A percentile compares a stretch with the other conserved stretches of the same genome.
These are phyloP conservation scores for Beauveria rudraprayagi DNA, from an alignment of 2,329 filamentous ascomycete species.

Conservation along the genomic window DNA sequence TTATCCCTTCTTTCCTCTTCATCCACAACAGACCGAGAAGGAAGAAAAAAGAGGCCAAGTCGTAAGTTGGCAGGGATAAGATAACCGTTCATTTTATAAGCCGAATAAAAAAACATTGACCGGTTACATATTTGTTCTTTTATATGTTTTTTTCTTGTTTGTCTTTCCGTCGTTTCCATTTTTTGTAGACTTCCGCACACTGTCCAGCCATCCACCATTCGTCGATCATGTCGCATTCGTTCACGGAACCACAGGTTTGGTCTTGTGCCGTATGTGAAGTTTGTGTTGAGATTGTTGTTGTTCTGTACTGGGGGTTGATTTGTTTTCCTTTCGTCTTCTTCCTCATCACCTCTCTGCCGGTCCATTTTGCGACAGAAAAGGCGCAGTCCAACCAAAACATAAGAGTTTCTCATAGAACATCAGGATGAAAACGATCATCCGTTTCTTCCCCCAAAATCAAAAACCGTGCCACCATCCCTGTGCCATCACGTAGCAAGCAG, in stretches of 20 bases:
- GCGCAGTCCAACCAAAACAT: not conserved
- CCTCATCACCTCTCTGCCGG: not conserved
- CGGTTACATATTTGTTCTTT: slow-evolving; percentile 10
- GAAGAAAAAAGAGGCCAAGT: not conserved
- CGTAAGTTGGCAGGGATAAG: slow-evolving; percentile 3
- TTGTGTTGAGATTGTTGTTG: slow-evolving; percentile 10
- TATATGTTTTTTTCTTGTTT: slow-evolving; percentile 8
- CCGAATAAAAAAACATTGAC: slow-evolving; percentile 9
- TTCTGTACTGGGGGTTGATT: slow-evolving; percentile 10
- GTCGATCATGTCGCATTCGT: not conserved
- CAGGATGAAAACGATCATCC: slow-evolving; percentile 8
- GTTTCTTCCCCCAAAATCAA: not conserved
- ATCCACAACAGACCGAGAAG: not conserved
- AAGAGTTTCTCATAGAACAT: slow-evolving; percentile 9
- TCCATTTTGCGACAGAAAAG: not conserved
- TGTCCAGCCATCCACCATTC: not conserved
- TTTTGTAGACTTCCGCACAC: not conserved
- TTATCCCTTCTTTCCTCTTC: not conserved
- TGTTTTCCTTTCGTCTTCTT: slow-evolving; percentile 12
- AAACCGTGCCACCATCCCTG: not conserved
- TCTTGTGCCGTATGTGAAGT: slow-evolving; percentile 3
- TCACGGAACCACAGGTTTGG: not conserved
- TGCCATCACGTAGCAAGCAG: slow-evolving; percentile 8
- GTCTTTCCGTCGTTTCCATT: slow-evolving; percentile 9
- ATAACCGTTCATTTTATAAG: slow-evolving; percentile 10